These are phyloP conservation scores for Jaltomata sinuosa DNA, from an alignment of 257 asterid genomes.

Conservation along the genomic window DNA sequence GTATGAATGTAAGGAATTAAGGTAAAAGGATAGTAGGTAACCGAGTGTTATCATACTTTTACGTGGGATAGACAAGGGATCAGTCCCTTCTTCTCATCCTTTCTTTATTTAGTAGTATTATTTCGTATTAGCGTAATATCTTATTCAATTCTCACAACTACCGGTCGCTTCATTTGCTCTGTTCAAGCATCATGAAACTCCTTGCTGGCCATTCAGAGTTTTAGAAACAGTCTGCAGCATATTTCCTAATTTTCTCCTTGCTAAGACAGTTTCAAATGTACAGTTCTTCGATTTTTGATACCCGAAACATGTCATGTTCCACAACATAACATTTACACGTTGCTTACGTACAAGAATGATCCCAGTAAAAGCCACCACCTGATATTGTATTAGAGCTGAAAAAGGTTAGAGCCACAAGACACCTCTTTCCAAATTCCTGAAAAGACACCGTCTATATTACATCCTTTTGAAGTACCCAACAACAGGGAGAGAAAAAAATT, in stretches of 20 bases:
- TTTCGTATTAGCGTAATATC: no score
- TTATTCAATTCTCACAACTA: no score
- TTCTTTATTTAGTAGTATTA: no score
- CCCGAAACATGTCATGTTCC: background rate
- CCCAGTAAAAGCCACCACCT: background rate
- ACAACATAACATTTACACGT: background rate
- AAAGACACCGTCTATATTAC: background rate
- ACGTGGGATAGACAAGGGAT: no score
- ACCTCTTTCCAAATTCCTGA: background rate
- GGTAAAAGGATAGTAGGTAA: no score
- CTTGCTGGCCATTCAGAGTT: background rate
- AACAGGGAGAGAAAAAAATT: background rate
- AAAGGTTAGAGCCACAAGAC: background rate
- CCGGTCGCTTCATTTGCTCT: no score
- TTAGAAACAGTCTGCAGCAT: background rate
- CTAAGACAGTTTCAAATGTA: background rate
- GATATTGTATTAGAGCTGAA: background rate
- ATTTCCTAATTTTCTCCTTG: background rate
- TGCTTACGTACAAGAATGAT: background rate
- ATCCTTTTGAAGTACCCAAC: background rate
- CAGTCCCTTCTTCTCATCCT: no score
- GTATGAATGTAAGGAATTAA: no score
- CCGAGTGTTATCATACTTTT: no score
- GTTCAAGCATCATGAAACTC: background rate
- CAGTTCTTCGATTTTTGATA: background rate